Conservation (phyloP, 352 stramenopile genomes). For the Pythium periplocum region DNA sequence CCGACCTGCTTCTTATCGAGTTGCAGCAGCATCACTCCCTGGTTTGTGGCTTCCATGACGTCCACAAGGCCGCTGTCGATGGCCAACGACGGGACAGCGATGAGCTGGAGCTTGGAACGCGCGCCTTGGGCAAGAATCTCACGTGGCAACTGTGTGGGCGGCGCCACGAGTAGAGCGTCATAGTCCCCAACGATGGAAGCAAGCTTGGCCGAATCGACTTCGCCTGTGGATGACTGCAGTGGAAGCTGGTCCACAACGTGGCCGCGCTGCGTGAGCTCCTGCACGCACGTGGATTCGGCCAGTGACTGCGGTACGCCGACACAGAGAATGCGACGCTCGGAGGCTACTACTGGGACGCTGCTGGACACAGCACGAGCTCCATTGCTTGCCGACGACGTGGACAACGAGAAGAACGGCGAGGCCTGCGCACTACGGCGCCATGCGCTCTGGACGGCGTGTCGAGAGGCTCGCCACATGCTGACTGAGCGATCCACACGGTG, state of each 20-base stretch:
- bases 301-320: slow-evolving; percentile 48
- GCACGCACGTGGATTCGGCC: slow-evolving; percentile 46
- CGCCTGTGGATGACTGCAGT: slow-evolving; percentile 23
- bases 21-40: slow-evolving; percentile 70
- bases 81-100: slow-evolving; percentile 44
- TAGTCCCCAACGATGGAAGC: slow-evolving; percentile 33
- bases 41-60: slow-evolving; percentile 69
- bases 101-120: slow-evolving; percentile 40
- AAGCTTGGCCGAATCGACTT: slow-evolving; percentile 16
- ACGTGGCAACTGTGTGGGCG: slow-evolving; percentile 35
- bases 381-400: background rate
- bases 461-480: no score
- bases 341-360: background rate
- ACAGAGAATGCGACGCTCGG: slow-evolving; percentile 44
- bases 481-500: no score
- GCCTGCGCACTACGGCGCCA: no score
- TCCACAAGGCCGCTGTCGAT: slow-evolving; percentile 66
- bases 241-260: slow-evolving; percentile 44
- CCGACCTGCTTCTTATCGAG: slow-evolving; percentile 68
- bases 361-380: background rate
- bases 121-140: slow-evolving; percentile 36
- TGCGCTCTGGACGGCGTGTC: no score
- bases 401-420: slow-evolving; percentile 9
- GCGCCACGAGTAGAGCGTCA: slow-evolving; percentile 57
- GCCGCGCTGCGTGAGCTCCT: slow-evolving; percentile 68